A percentile compares a stretch with the other conserved stretches of the same genome.
Evolutionary conservation across 2,329 filamentous ascomycete species (phyloP).

Genomic region (Cyclaneusma minus): DNA sequence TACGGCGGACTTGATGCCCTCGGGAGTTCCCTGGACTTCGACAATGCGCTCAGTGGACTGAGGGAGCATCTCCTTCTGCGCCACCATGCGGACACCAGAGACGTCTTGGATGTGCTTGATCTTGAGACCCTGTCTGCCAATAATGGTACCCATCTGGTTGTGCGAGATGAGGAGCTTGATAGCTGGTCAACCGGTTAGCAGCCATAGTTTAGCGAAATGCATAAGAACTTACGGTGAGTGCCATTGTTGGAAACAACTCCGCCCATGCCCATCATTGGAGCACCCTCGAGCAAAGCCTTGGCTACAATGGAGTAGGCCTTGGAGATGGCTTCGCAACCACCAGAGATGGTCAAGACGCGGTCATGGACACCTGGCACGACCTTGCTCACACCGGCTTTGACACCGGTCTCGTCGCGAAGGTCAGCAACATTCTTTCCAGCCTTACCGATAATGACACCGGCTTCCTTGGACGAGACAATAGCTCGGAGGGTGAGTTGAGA

Average conservation of each 20-base stretch:
- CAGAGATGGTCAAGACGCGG: conserved; percentile 89
- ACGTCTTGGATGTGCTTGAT: conserved; percentile 99
- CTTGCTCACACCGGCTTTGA: conserved; percentile 97
- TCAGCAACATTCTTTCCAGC: conserved; percentile 97
- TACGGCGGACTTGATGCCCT: conserved; percentile 86
- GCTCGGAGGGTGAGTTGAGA: conserved; percentile 87
- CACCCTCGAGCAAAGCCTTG: conserved; percentile 80
- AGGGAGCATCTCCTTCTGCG: conserved; percentile 98
- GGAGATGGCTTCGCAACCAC: conserved; percentile 73
- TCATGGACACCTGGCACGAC: conserved; percentile 96
- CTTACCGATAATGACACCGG: conserved; percentile 97
- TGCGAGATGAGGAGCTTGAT: conserved; percentile 97
- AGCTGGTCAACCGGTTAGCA: conserved; percentile 34
- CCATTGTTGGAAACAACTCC: conserved; percentile 75
- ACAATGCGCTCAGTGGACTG: conserved; percentile 98
- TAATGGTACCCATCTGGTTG: conserved; percentile 99
- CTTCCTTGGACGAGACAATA: conserved; percentile 97
- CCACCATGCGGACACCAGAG: conserved; percentile 96
- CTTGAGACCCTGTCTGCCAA: conserved; percentile 88
- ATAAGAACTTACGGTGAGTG: conserved; percentile 70
- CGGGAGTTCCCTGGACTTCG: conserved; percentile 86
- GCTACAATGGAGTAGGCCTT: conserved; percentile 90
- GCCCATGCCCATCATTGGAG: conserved; percentile 91
- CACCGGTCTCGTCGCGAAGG: conserved; percentile 89
- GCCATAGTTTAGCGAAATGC: conserved; percentile 8